Conservation (phyloP, 2,329 filamentous ascomycete species). For the Apiospora rasikravindrae region DNA sequence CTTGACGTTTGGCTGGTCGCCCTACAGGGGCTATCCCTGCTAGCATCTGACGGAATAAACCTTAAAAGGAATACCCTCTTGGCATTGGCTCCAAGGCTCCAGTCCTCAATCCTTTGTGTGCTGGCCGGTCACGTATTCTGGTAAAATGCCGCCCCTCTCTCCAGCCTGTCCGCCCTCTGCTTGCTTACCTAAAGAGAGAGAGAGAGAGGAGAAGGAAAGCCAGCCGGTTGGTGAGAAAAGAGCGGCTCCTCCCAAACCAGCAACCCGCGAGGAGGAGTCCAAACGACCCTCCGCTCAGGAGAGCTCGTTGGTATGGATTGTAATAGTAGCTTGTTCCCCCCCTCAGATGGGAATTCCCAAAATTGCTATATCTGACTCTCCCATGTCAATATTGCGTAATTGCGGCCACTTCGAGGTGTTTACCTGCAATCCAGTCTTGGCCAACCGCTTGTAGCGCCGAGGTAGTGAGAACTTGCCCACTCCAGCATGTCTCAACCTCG, state of each 20-base stretch:
- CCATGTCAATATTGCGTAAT: conserved; percentile 4
- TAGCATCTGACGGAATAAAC: conserved; percentile 22
- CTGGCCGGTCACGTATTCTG: not conserved
- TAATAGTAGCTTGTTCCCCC: not conserved
- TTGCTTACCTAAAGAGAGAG: not conserved
- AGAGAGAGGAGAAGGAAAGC: not conserved
- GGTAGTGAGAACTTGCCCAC: not conserved
- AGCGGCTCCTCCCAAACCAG: not conserved
- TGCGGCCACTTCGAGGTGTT: not conserved
- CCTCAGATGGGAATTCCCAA: not conserved
- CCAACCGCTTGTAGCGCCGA: conserved; percentile 12
- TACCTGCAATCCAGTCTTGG: not conserved
- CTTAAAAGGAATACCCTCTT: conserved; percentile 21
- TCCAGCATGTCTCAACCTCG: conserved; percentile 6
- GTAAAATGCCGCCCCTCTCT: not conserved
- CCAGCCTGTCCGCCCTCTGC: not conserved
- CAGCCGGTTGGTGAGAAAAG: not conserved
- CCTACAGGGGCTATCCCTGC: not conserved
- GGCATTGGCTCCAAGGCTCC: not conserved
- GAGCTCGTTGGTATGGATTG: not conserved
- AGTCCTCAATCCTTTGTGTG: not conserved
- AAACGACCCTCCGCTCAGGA: not conserved
- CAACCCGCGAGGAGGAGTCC: not conserved
- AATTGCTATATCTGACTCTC: not conserved
- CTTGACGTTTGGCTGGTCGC: not conserved